Base-by-base conservation (phyloP, 345 rosid species). In the Hypericum perforatum region DNA sequence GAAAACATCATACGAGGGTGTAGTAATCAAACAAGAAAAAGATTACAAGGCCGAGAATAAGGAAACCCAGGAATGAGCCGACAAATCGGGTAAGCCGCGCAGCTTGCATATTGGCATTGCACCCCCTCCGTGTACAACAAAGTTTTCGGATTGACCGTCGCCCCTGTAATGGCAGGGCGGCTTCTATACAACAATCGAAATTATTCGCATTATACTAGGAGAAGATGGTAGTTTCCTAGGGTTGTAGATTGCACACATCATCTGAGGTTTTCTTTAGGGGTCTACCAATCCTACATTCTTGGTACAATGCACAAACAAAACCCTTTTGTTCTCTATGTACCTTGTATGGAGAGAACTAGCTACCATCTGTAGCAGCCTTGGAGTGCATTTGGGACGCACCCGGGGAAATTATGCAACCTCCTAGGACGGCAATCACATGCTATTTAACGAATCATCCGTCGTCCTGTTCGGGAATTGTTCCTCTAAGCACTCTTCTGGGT, bases 401-500 rank as follows among this genome's bases (percentile, higher is more conserved):
- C 37, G 6, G 43, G 49, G 43, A 50, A 62, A 54, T 0, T 41
- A 41, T 50, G 22, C 57, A 50, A 57, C 49, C 62, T 59, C 64
- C 16, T 5, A 42, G 32, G 32, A 22, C 15, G 52, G 41, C 0
- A 39, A 61, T 76, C 72, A 80, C 3, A 55, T 56, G 55, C 76
- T 74, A 46, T 80, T 81, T 58, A 65, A 42, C 5, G 56, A 49
- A 59, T 70, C 76, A 39, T 73, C 73, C 49, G 77, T 22, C 32
- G 2, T 22, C 32, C 32, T 1, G 32, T 22, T 22, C 32, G 32
- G 32, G 32, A 4, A 22, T 22, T 22, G 49, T n/a, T 67, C 59
- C 60, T 77, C 74, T 67, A 92, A 76, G 59, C 98, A 92, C 63
- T 92, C 98, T 54, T 88, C 83, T 5, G 98, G 97, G 68, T 92